Evolutionary conservation across 495 filamentous ascomycete species (phyloP), one percentile per base, ranked within the genome.

Genomic region (Daldinia loculata): DNA sequence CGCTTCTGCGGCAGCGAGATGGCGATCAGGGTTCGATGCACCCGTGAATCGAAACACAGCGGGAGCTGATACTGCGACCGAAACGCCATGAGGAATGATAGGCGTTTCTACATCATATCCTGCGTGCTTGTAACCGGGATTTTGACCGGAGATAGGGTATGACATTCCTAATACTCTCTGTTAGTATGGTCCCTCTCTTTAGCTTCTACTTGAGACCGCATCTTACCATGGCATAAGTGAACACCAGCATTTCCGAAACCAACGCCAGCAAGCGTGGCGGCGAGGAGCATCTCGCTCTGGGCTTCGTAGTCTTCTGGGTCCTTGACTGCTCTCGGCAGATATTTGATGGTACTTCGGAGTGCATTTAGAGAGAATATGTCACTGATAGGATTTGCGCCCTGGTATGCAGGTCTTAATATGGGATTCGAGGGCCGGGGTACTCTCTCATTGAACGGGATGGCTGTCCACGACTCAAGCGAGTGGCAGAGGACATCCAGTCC

Each of bases 211-310:
- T 2, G 11, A 27, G 12, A 53, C 4, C 43, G 0, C 39, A 48
- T 66, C 79, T 53, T 76, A 85, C 85, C 95, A 76, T 99, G 95
- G 81, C 95, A 99, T 5, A 99, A 84, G 81, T 99, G 95, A 1
- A 99, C 95, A 39, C 95, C 95, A 1, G 95, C 95, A 76, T 99
- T 99, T 27, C 95, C 95, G 80, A 98, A 99, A 0, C 95, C 95
- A 2, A 99, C 93, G 14, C 95, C 95, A 0, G 95, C 95, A 0
- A 99, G 82, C 0, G 95, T 98, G 0, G 95, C 93, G 3, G 95
- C 95, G 9, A 98, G 89, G 9, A 98, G 85, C 95, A 99, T 99
- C 81, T 98, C 86, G 8, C 84, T 89, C 81, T 98, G 95, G 0
- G 95, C 95, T 76, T 98, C 95, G 60, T 85, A 82, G 79, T 98